phyloP scores from a whole-genome alignment of 176 grass and related monocot species.

The Oryza rufipogon region DNA sequence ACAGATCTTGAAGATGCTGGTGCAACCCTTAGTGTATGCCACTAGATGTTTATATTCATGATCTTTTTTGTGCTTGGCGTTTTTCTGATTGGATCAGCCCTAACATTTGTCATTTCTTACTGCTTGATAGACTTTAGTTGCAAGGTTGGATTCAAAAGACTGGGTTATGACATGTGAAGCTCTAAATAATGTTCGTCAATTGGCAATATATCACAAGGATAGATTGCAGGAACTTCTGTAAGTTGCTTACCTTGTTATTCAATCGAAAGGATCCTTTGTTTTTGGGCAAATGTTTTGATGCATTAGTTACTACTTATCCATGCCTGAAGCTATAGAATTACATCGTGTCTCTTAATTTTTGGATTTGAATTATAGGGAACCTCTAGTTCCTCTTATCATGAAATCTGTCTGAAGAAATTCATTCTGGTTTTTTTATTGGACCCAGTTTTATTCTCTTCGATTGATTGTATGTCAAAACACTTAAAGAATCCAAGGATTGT shows the following conservation, averaged over 20 bases:
- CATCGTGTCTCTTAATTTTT: slow-evolving; percentile 1
- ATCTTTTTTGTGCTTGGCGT: neutral
- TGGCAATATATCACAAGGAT: slow-evolving; percentile 85
- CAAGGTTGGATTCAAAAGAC: slow-evolving; percentile 91
- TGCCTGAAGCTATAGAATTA: slow-evolving; percentile 6
- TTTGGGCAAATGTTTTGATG: neutral
- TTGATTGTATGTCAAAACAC: too few species aligned
- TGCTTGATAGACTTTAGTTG: slow-evolving; percentile 63
- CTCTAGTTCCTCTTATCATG: slow-evolving; percentile 81
- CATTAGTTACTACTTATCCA: slow-evolving; percentile 28
- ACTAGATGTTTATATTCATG: slow-evolving; percentile 18
- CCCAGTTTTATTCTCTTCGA: too few species aligned
- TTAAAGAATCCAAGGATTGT: slow-evolving; percentile 94
- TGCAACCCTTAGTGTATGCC: slow-evolving; percentile 50
- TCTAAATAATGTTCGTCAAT: slow-evolving; percentile 90
- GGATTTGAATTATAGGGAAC: slow-evolving; percentile 52
- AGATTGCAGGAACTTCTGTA: slow-evolving; percentile 82
- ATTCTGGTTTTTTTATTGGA: too few species aligned
- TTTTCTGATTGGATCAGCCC: neutral
- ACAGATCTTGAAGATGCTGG: slow-evolving; percentile 56
- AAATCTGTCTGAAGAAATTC: slow-evolving; percentile 53
- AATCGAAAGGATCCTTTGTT: neutral
- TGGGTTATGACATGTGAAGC: slow-evolving; percentile 92
- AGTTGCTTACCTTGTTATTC: slow-evolving; percentile 37
- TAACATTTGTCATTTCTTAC: slow-evolving; percentile 26